phyloP scores from a whole-genome alignment of 345 rosid genomes.

The Cardamine chenopodiifolia region DNA sequence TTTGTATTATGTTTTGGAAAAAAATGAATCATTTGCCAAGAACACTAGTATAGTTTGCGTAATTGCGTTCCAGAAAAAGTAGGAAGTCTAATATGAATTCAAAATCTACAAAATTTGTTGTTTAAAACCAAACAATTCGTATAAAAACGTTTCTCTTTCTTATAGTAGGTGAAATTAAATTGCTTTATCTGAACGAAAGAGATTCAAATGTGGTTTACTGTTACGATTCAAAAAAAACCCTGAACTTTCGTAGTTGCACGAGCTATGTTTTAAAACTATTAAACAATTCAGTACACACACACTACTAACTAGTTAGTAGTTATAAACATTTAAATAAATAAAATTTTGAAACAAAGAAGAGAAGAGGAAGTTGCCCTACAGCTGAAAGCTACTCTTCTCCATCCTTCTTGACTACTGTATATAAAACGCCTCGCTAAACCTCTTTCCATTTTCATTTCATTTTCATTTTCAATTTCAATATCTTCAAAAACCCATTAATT shows the following conservation, averaged over 20 bases:
- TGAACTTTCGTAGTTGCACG: constrained; percentile 47
- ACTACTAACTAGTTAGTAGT: constrained; percentile 31
- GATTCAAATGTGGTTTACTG: constrained; percentile 33
- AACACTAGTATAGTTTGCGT: neutral
- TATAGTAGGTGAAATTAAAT: constrained; percentile 19
- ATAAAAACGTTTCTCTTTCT: neutral
- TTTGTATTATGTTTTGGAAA: neutral
- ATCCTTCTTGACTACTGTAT: constrained; percentile 18
- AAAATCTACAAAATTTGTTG: neutral
- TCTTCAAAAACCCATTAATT: neutral
- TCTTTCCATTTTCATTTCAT: constrained; percentile 25
- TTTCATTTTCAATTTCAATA: neutral
- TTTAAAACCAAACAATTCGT: neutral
- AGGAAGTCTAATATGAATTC: neutral
- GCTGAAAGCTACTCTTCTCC: constrained; percentile 26
- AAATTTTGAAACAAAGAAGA: constrained; percentile 3
- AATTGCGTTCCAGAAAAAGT: too few relatives aligned
- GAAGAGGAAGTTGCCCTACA: constrained; percentile 41
- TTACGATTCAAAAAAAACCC: constrained; percentile 23
- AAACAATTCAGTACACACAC: constrained; percentile 32
- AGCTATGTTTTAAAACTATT: constrained; percentile 41
- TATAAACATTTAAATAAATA: neutral
- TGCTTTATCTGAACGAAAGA: constrained; percentile 28
- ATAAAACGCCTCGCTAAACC: constrained; percentile 30
- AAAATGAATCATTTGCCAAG: neutral